Base-by-base conservation (phyloP, 805 yeast genomes). In the Starmerella floricola region DNA sequence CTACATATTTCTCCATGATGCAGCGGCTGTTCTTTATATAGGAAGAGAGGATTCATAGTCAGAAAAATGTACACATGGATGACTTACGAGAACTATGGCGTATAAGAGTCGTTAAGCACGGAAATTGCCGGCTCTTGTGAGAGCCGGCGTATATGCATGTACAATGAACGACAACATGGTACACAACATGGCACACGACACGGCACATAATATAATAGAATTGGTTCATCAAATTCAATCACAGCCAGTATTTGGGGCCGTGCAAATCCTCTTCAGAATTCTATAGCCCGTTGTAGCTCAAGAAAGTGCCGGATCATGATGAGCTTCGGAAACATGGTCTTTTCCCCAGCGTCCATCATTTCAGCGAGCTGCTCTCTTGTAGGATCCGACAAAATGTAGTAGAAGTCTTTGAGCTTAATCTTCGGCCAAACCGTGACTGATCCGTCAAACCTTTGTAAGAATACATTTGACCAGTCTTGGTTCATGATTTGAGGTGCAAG, bases 381-480 rank as follows among this genome's bases (percentile, higher is more conserved):
- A 2, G 93, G 91, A 54, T 81, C 88, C 47, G 76, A 68, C 41
- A 81, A 61, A 35, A 81, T 75, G 53, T 76, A 68, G 62, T 66
- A 67, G 48, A 79, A 75, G 55, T 82, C 91, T 27, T 57, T 58
- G 11, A 78, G 56, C 28, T 63, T 63, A 48, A 77, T 71, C 49
- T 77, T 71, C 2, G 91, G 91, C 76, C 84, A 81, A 17, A 81
- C 66, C 0, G 91, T 82, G 10, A 81, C 76, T 0, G 82, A 69
- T 1, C 93, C 93, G 35, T 78, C 72, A 55, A 82, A 81, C 45
- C 70, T 64, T 62, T 81, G 93, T 23, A 82, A 61, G 70, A 82
- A 81, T 15, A 81, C 69, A 53, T 73, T 76, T 49, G 83, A 78
- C 88, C 88, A 82, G 59, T 81, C 91, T 57, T 77, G 84, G 51